phyloP scores from a whole-genome alignment of 441 rosid genomes.

The Hypseocharis bilobata region DNA sequence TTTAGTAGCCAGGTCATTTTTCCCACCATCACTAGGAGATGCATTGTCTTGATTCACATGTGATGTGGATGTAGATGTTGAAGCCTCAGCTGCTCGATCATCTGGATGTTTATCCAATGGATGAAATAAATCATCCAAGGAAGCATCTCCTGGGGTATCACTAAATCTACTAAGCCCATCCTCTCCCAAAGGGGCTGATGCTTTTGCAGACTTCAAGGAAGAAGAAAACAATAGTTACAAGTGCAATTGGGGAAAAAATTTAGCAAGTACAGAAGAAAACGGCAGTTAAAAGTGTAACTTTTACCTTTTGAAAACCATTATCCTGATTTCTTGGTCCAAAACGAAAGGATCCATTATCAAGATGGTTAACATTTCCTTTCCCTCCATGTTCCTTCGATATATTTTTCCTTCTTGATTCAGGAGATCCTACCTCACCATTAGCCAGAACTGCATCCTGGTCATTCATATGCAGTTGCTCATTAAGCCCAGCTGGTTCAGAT shows the following conservation, averaged over 20 bases:
- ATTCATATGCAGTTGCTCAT: constrained; percentile 22
- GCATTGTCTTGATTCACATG: constrained; percentile 49
- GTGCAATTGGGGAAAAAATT: not conserved
- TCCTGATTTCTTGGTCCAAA: constrained; percentile 48
- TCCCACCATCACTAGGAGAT: constrained; percentile 49
- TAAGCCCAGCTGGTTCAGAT: constrained; percentile 28
- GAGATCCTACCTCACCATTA: constrained; percentile 43
- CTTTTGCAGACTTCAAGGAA: constrained; percentile 50
- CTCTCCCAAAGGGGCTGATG: constrained; percentile 43
- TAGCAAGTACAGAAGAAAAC: not conserved
- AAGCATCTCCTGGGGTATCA: constrained; percentile 94
- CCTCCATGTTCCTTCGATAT: constrained; percentile 39
- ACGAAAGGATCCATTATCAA: constrained; percentile 42
- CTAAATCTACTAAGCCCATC: constrained; percentile 81
- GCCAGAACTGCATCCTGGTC: constrained; percentile 38
- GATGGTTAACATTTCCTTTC: constrained; percentile 33
- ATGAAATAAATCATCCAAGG: constrained; percentile 86
- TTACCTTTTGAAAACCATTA: constrained; percentile 53
- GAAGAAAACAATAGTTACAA: not conserved
- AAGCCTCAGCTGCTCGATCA: constrained; percentile 52
- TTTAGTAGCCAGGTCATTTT: constrained; percentile 78
- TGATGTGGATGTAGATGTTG: constrained; percentile 56
- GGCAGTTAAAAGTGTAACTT: not conserved
- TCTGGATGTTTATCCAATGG: constrained; percentile 50
- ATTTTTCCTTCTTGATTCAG: constrained; percentile 37